Percentiles rank a stretch among this genome's conserved stretches.
These are phyloP conservation scores for Lomentospora prolificans DNA, from an alignment of 2,329 filamentous ascomycete species.

Conservation along the genomic window DNA sequence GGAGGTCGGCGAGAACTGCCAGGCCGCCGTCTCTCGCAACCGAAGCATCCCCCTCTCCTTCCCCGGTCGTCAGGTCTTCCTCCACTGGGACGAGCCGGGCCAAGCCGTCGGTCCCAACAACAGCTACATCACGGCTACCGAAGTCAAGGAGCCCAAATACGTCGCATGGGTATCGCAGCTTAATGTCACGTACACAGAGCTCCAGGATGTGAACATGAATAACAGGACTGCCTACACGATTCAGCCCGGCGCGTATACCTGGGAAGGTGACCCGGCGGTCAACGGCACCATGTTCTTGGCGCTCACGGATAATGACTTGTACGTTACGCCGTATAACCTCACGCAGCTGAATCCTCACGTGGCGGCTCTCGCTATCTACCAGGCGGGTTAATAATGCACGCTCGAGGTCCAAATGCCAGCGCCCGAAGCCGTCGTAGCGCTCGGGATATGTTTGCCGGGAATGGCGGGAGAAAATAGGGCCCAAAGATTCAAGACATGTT, in stretches of 20 bases:
- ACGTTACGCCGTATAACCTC: slow-evolving; percentile 68
- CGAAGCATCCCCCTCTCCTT: slow-evolving; percentile 62
- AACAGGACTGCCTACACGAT: slow-evolving; percentile 53
- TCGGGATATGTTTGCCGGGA: no score
- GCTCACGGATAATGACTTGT: slow-evolving; percentile 58
- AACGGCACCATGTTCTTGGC: slow-evolving; percentile 76
- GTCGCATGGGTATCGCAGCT: slow-evolving; percentile 72
- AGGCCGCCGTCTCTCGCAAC: slow-evolving; percentile 57
- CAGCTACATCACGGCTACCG: slow-evolving; percentile 60
- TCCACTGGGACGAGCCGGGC: slow-evolving; percentile 65
- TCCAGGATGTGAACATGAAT: slow-evolving; percentile 38
- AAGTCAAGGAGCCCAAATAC: slow-evolving; percentile 50
- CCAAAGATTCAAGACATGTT: no score
- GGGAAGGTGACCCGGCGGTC: slow-evolving; percentile 54
- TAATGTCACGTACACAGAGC: slow-evolving; percentile 59
- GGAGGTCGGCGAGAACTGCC: slow-evolving; percentile 44
- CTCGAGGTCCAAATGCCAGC: no score
- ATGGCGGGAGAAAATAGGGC: no score
- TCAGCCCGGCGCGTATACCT: slow-evolving; percentile 63
- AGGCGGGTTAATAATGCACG: slow-evolving; percentile 74
- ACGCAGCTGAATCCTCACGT: slow-evolving; percentile 67
- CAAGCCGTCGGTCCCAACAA: slow-evolving; percentile 67
- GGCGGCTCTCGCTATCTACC: slow-evolving; percentile 64
- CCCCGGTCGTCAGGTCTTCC: slow-evolving; percentile 59
- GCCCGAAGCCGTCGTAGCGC: no score